These are phyloP conservation scores for Cucumis hystrix DNA, from an alignment of 306 rosid genomes.

Conservation along the genomic window DNA sequence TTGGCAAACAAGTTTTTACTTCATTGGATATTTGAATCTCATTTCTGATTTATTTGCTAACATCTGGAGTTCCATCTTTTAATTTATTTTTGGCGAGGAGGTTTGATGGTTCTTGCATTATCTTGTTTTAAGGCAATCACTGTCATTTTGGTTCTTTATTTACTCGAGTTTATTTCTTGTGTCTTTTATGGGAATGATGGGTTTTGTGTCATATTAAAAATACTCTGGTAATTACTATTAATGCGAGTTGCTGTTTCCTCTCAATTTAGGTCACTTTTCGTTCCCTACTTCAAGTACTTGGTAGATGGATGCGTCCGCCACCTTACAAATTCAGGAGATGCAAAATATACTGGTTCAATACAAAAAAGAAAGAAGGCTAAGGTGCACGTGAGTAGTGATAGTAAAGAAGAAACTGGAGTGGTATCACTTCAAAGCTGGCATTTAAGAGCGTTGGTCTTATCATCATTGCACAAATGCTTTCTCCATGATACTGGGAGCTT, in stretches of 20 bases:
- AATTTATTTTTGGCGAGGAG: not conserved
- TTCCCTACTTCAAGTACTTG: slow-evolving; percentile 88
- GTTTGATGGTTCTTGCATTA: not conserved
- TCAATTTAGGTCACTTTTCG: slow-evolving; percentile 69
- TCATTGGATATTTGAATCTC: not conserved
- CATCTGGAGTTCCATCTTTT: not conserved
- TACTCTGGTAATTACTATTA: not conserved
- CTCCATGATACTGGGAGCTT: slow-evolving; percentile 67
- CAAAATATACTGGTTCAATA: slow-evolving; percentile 18
- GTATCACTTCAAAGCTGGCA: slow-evolving; percentile 51
- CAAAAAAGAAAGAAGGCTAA: slow-evolving; percentile 71
- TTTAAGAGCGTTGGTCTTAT: slow-evolving; percentile 57
- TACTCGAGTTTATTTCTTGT: not conserved
- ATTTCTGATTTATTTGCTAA: not conserved
- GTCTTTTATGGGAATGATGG: not conserved
- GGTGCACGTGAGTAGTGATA: slow-evolving; percentile 20
- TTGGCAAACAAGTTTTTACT: not conserved
- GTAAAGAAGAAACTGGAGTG: slow-evolving; percentile 21
- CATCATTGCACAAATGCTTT: slow-evolving; percentile 80
- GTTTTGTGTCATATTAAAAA: not conserved
- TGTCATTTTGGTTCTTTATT: not conserved
- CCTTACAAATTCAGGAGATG: slow-evolving; percentile 44
- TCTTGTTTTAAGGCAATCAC: not conserved
- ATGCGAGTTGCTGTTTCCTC: not conserved
- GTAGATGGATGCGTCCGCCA: slow-evolving; percentile 51